Evolutionary conservation across 352 stramenopile species (phyloP).

Genomic region (Globisporangium iwayamae): DNA sequence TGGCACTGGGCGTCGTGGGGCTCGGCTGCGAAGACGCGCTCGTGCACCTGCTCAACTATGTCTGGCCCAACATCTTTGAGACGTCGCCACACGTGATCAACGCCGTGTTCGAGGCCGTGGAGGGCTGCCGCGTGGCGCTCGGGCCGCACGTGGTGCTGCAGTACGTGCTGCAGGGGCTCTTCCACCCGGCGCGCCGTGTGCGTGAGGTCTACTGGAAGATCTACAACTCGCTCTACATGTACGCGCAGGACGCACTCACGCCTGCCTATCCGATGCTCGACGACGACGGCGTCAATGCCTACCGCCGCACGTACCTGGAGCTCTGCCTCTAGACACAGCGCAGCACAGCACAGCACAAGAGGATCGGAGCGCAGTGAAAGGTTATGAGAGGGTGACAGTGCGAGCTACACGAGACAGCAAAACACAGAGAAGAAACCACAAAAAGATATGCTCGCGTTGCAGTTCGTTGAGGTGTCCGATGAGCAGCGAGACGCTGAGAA

Average conservation of each 20-base stretch:
- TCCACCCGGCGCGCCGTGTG: conserved; percentile 97
- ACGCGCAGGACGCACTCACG: conserved; percentile 96
- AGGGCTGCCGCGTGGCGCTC: conserved; percentile 95
- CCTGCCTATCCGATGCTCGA: conserved; percentile 95
- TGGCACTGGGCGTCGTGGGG: conserved; percentile 95
- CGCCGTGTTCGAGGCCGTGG: conserved; percentile 97
- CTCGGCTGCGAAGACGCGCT: conserved; percentile 98
- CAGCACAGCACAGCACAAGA: background rate
- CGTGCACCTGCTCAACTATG: conserved; percentile 98
- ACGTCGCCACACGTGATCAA: conserved; percentile 98
- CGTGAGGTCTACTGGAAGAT: conserved; percentile 99
- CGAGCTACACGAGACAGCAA: background rate
- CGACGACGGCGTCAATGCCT: conserved; percentile 95
- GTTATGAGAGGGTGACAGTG: background rate
- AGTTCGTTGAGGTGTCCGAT: too few species aligned
- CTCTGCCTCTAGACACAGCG: conserved; percentile 41
- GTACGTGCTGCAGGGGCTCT: conserved; percentile 98
- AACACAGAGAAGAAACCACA: too few species aligned
- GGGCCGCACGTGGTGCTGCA: conserved; percentile 96
- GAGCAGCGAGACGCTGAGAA: too few species aligned
- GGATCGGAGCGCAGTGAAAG: background rate
- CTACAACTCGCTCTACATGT: conserved; percentile 99
- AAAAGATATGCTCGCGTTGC: too few species aligned
- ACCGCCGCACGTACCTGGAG: conserved; percentile 94
- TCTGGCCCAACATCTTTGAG: conserved; percentile 99